Conservation (phyloP, 2,329 filamentous ascomycete genomes). For the Colletotrichum endophyticum region DNA sequence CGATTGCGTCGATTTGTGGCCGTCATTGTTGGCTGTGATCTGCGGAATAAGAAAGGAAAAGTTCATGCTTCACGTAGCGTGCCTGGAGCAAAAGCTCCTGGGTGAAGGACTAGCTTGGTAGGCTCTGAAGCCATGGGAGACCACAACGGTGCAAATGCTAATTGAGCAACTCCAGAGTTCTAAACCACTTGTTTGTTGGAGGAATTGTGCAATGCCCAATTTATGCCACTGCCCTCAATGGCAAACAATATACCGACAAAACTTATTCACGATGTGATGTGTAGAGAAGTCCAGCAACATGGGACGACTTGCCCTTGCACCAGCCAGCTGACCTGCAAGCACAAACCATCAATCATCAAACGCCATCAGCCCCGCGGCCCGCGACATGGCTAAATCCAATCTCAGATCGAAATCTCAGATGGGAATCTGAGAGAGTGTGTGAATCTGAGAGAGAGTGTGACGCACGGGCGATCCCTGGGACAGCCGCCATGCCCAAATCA, state of each 20-base stretch:
- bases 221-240: accelerated
- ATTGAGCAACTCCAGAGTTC: neutral
- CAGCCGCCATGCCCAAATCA: neutral
- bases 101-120: accelerated
- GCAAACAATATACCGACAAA: neutral
- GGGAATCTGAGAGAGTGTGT: neutral
- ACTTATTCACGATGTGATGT: neutral
- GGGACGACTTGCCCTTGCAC: neutral
- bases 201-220: neutral
- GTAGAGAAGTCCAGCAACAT: neutral
- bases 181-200: neutral
- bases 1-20: neutral
- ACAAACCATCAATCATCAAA: neutral
- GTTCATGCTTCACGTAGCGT: neutral
- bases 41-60: slow-evolving; percentile 1
- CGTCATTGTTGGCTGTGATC: neutral
- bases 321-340: neutral
- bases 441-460: neutral
- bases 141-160: accelerated
- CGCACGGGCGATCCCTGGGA: neutral
- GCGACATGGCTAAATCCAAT: neutral
- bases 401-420: slow-evolving; percentile 2
- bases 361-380: neutral
- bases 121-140: neutral
- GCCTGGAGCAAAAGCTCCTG: neutral